Percentiles rank a stretch among this genome's conserved stretches.
Evolutionary conservation across 768 basidiomycete species (phyloP).

Genomic region (Lactarius vividus): DNA sequence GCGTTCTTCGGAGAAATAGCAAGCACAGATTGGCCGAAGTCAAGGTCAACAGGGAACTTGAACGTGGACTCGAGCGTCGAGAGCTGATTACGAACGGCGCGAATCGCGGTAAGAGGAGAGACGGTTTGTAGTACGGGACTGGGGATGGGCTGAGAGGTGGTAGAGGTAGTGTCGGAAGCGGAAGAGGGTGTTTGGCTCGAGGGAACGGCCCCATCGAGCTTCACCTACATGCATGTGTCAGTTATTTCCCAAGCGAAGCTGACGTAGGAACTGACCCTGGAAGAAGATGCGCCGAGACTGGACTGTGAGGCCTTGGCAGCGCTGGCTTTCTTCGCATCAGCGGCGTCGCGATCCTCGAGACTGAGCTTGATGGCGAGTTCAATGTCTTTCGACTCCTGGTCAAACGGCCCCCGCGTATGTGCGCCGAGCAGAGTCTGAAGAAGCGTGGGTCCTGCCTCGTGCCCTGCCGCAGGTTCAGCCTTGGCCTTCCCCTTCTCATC

Average conservation of each 20-base stretch:
- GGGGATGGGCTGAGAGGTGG: not conserved
- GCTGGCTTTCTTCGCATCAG: conserved; percentile 2
- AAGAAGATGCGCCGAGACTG: conserved; percentile 10
- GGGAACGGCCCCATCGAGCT: not conserved
- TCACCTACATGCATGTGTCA: conserved; percentile 8
- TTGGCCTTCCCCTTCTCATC: conserved; percentile 8
- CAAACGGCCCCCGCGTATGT: not conserved
- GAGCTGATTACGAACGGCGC: conserved; percentile 12
- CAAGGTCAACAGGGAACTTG: conserved; percentile 14
- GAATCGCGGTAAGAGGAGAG: conserved; percentile 17
- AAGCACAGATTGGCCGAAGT: conserved; percentile 36
- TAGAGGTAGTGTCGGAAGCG: not conserved
- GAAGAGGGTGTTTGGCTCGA: not conserved
- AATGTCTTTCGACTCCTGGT: conserved; percentile 12
- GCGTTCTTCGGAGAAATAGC: conserved; percentile 61
- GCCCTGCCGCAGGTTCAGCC: not conserved
- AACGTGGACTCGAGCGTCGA: conserved; percentile 13
- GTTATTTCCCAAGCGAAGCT: not conserved
- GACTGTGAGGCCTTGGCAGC: conserved; percentile 3
- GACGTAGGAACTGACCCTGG: not conserved
- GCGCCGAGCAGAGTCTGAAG: not conserved
- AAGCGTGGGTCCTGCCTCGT: not conserved
- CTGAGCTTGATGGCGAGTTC: conserved; percentile 20
- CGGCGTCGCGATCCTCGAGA: conserved; percentile 14
- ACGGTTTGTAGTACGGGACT: not conserved